These are phyloP conservation scores for Papiliotrema fonsecae DNA, from an alignment of 1,284 basidiomycete species.

Conservation along the genomic window DNA sequence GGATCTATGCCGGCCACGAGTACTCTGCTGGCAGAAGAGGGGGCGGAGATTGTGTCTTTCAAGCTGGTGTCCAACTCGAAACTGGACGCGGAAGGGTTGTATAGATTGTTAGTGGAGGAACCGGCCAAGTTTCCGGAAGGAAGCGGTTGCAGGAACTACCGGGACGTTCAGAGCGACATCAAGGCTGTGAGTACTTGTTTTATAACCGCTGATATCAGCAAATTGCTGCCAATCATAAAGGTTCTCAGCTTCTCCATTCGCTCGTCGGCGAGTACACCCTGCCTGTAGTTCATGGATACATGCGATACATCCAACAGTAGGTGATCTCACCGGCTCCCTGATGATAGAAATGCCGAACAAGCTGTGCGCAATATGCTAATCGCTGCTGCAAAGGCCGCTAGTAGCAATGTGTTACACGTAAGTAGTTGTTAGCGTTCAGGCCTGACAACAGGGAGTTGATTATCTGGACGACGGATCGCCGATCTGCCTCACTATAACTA, in stretches of 20 bases:
- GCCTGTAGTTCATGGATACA: conserved; percentile 83
- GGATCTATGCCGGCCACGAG: conserved; percentile 91
- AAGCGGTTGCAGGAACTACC: conserved; percentile 51
- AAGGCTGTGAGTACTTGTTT: conserved; percentile 56
- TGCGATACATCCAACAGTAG: conserved; percentile 64
- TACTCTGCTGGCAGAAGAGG: conserved; percentile 86
- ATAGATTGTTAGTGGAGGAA: conserved; percentile 74
- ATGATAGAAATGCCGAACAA: conserved; percentile 65
- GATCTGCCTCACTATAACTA: conserved; percentile 74
- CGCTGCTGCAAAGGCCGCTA: conserved; percentile 85
- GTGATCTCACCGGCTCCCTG: neutral
- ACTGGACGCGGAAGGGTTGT: too few species aligned
- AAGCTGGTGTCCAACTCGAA: conserved; percentile 73
- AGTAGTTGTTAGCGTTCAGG: conserved; percentile 48
- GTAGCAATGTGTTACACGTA: conserved; percentile 73
- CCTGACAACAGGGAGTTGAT: conserved; percentile 20
- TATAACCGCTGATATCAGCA: conserved; percentile 35
- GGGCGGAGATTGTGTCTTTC: conserved; percentile 80
- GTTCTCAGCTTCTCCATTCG: conserved; percentile 65
- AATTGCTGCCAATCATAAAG: conserved; percentile 96
- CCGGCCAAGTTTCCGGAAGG: conserved; percentile 78
- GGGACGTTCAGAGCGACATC: conserved; percentile 76
- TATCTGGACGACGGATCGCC: conserved; percentile 74
- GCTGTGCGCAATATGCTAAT: too few species aligned
- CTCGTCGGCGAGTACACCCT: conserved; percentile 85